A percentile compares a stretch with the other conserved stretches of the same genome.
Conservation (phyloP, 441 rosid genomes). For the Omphalea diandra region DNA sequence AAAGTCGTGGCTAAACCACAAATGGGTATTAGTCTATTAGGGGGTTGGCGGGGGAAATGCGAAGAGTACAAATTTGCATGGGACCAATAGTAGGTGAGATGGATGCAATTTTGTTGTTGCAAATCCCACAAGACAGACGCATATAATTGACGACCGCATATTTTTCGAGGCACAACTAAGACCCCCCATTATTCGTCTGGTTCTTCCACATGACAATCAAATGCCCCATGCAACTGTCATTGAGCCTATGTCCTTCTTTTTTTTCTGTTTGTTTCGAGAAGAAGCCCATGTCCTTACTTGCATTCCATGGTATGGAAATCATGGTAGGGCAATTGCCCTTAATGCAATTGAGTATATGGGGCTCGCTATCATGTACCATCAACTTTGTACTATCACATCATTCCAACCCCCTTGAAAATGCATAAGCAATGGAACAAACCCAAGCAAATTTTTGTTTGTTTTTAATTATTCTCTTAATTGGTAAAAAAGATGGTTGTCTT, state of each 20-base stretch:
- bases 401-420: constrained; percentile 11
- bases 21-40: background rate
- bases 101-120: background rate
- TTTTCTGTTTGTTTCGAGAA: no score
- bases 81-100: background rate
- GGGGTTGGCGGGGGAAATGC: background rate
- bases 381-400: constrained; percentile 8
- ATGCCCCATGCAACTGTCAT: constrained; percentile 12
- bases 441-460: background rate
- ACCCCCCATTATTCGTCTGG: background rate
- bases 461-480: no score
- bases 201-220: background rate
- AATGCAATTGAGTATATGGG: constrained; percentile 14
- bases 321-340: background rate
- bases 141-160: constrained; percentile 6
- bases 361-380: background rate
- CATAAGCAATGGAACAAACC: background rate
- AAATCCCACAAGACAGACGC: constrained; percentile 5
- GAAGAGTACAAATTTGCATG: background rate
- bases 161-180: background rate
- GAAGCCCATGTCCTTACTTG: constrained; percentile 1
- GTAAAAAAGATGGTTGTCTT: no score
- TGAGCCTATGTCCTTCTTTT: background rate
- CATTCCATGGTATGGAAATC: background rate
- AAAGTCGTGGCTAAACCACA: background rate